Evolutionary conservation across 345 rosid species (phyloP), one percentile per base, ranked within the genome.

Genomic region (Heritiera fomes): DNA sequence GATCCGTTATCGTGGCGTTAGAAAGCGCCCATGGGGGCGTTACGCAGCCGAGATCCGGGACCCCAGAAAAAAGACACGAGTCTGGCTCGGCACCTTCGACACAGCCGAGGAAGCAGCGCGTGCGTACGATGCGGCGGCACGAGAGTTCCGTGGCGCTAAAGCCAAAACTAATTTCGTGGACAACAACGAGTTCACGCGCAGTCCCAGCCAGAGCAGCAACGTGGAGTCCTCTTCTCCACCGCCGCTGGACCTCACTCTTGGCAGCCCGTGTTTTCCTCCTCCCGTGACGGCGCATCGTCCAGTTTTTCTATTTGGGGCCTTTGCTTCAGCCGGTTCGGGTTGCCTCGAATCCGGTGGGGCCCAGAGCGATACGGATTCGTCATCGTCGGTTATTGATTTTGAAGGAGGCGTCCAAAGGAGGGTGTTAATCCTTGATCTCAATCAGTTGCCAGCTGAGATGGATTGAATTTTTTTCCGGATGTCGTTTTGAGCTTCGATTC

Each of bases 41-140:
- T 95, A 93, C 73, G 98, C 98, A 8, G 97, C 98, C 49, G 98
- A 95, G 95, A 95, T 95, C 87, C 90, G 98, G 12, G 98, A 95
- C 86, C 98, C 98, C 0, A 92, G 91, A 4, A 95, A 91, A 90
- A 93, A 93, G 78, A 87, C 95, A 17, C 89, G 98, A 0, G 97
- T 93, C 66, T 95, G 98, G 98, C 92, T 95, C 5, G 98, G 98
- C 7, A 93, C 98, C 18, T 95, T 91, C 23, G 95, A 91, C 50
- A 95, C 98, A 0, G 97, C 98, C 0, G 97, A 89, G 50, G 95
- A 95, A 45, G 98, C 98, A 2, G 98, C 98, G 87, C 94, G 94
- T 78, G 98, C 98, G 5, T 95, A 95, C 67, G 98, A 93, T 40
- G 7, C 85, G 1, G 98, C 98, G 4, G 97, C 98, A 68, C 97